Percentiles rank a stretch among this genome's conserved stretches.
Evolutionary conservation across 768 basidiomycete species (phyloP).

Genomic region (Russula sp.): DNA sequence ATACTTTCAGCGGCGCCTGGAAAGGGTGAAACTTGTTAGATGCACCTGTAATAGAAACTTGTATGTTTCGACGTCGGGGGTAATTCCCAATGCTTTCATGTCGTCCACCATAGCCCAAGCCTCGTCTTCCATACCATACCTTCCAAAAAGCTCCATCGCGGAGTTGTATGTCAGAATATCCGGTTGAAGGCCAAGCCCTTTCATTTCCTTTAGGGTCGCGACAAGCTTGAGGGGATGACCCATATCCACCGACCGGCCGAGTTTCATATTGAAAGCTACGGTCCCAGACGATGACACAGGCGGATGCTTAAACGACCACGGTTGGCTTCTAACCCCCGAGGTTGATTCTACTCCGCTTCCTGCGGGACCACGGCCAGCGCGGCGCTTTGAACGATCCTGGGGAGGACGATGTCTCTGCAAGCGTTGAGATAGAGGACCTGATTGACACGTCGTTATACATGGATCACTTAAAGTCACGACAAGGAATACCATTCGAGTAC

Average conservation of each 20-base stretch:
- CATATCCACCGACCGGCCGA: conserved; percentile 6
- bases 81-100: conserved; percentile 53
- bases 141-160: conserved; percentile 35
- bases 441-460: neutral
- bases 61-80: conserved; percentile 54
- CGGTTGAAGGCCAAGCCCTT: conserved; percentile 10
- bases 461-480: neutral
- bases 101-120: conserved; percentile 42
- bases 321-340: neutral
- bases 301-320: conserved; percentile 5
- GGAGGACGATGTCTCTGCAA: neutral
- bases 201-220: conserved; percentile 17
- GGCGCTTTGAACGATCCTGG: conserved; percentile 4
- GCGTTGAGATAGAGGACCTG: neutral
- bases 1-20: conserved; percentile 34
- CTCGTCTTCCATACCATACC: conserved; percentile 32
- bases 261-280: conserved; percentile 12
- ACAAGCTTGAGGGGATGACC: neutral
- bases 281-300: neutral
- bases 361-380: neutral
- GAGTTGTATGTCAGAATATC: conserved; percentile 27
- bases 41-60: conserved; percentile 49
- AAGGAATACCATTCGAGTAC: conserved; percentile 11
- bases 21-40: conserved; percentile 26
- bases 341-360: neutral